Evolutionary conservation across 176 grass and related monocot species (phyloP), one percentile per base, ranked within the genome.

Genomic region (Rhynchospora breviuscula): DNA sequence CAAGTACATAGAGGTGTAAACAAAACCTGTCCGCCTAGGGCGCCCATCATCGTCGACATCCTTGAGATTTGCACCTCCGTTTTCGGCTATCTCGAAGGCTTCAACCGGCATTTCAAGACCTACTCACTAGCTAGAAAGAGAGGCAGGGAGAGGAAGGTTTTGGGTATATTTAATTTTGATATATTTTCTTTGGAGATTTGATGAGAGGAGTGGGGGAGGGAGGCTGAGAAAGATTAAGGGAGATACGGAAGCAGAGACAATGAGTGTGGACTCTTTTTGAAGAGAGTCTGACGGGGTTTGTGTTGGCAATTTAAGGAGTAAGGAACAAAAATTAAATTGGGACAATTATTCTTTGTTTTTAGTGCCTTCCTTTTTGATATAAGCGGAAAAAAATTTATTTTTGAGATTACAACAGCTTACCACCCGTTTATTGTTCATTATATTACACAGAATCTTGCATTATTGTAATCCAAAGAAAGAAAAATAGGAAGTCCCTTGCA

Each of bases 31-130:
- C 18, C 94, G 88, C 74, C 71, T 58, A 35, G 84, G 90, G 66
- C 94, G 90, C 0, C 94, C 94, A 51, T 97, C 94, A 45, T 97
- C 94, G 83, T 97, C 94, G 5, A 92, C 62, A 69, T 97, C 94
- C 7, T 52, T 6, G 21, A 52, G 83, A 81, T 79, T 72, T 17
- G 15, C 80, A 43, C 15, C 84, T 12, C 83, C 87, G 79, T 58
- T 68, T 83, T 89, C 81, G 17, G 84, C 83, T 3, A 94, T 57
- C 85, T 85, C 85, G 46, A 97, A 92, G 33, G 88, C 72, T 54
- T 85, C 90, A 85, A 86, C 81, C 23, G 77, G 79, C 88, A 89
- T 90, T 81, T 10, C 63, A 59, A 84, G 53, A 17, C 15, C 52
- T 84, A 33, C 51, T 19, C 53, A 51, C 21, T 11, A 22, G 54